These are phyloP conservation scores for Raphidocelis subcapitata DNA, from an alignment of 139 green algal species.

Conservation along the genomic window DNA sequence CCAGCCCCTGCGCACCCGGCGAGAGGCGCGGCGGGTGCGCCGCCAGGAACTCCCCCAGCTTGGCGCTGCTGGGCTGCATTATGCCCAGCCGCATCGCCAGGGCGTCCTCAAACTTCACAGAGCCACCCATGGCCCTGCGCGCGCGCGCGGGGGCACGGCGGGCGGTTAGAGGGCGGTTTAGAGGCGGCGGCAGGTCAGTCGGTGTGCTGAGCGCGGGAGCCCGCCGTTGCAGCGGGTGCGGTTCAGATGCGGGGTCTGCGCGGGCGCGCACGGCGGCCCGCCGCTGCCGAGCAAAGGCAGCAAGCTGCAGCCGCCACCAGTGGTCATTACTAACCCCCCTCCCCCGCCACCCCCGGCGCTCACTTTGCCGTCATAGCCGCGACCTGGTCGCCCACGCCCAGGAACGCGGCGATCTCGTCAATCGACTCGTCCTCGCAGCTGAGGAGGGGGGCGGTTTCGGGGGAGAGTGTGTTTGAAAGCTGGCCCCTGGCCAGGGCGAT, in stretches of 20 bases:
- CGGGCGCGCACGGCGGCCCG: too few species aligned
- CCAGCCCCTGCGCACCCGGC: too few species aligned
- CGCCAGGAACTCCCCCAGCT: slow-evolving; percentile 71
- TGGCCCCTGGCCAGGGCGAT: too few species aligned
- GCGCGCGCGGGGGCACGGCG: not conserved
- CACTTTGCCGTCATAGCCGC: slow-evolving; percentile 78
- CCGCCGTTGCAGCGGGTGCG: too few species aligned
- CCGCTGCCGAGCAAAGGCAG: too few species aligned
- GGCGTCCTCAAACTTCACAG: slow-evolving; percentile 88
- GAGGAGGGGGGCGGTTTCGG: slow-evolving; percentile 1
- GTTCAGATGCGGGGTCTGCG: too few species aligned
- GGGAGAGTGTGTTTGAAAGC: not conserved
- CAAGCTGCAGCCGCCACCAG: too few species aligned
- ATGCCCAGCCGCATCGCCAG: slow-evolving; percentile 74
- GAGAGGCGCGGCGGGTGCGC: slow-evolving; percentile 61
- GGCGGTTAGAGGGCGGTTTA: not conserved
- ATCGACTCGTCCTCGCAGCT: slow-evolving; percentile 96
- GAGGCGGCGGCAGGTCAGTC: not conserved
- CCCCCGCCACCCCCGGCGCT: slow-evolving; percentile 1
- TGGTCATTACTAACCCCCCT: too few species aligned
- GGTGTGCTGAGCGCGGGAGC: too few species aligned
- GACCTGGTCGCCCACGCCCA: slow-evolving; percentile 88
- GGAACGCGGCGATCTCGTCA: slow-evolving; percentile 92
- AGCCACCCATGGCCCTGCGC: slow-evolving; percentile 91
- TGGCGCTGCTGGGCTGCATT: slow-evolving; percentile 70